Base-by-base conservation (phyloP, 1,139 yeast genomes). In the Petasospora fabianii region DNA sequence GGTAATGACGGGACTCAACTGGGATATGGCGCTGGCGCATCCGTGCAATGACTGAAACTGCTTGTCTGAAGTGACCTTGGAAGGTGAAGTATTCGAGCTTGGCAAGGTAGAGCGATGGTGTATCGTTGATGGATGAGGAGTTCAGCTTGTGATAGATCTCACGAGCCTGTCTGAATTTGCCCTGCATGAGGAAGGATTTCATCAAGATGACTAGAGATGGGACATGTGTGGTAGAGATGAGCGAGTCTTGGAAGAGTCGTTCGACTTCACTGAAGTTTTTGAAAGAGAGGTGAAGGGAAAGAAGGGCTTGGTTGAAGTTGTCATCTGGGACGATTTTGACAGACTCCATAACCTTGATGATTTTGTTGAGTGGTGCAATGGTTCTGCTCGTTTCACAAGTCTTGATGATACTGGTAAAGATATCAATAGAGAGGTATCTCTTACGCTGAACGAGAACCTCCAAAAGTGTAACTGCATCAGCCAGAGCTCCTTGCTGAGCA, bases 321-420 rank as follows among this genome's bases (percentile, higher is more conserved):
- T 13, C 11, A 31, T 46, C 42, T 1, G 51, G 50, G 11, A 38
- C 24, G 24, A 50, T 34, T 1, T 40, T 24, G 6, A 35, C n/a
- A 14, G n/a, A 20, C 17, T 37, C 37, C 52, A 50, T 48, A 12
- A 32, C n/a, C 2, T 6, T 12, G 7, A 43, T 15, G 19, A 48
- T 30, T 17, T 42, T 42, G 1, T 36, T 26, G 10, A 46, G 24
- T n/a, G 43, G 28, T 9, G 32, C 30, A 8, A 38, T 5, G 26
- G 34, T 43, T 27, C 38, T 46, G 1, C 44, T 61, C 8, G 61
- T 55, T 0, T 86, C 78, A 44, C 85, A 64, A 0, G 87, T 79
- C 39, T 67, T 63, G 75, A 87, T 77, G 5, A 83, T 78, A 26
- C 78, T 70, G 4, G 76, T 70, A 55, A 84, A 84, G 54, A 84